These are phyloP conservation scores for Claviceps cyperi DNA, from an alignment of 2,329 filamentous ascomycete genomes.

Conservation along the genomic window DNA sequence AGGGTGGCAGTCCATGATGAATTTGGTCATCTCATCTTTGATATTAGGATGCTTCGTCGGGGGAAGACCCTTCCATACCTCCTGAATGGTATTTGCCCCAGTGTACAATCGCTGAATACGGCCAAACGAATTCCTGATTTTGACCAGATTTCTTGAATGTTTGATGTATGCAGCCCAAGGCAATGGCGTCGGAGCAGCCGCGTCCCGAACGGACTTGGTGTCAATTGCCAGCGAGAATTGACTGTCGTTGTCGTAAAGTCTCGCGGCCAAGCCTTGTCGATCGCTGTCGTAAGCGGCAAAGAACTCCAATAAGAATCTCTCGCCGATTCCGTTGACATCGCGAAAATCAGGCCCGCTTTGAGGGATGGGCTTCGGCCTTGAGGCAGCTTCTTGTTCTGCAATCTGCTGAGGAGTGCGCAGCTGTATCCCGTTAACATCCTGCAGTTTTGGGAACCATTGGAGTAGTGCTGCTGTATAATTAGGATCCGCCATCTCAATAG, in stretches of 20 bases:
- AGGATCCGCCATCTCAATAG: slow-evolving; percentile 46
- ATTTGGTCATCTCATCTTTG: slow-evolving; percentile 50
- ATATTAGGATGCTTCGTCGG: slow-evolving; percentile 62
- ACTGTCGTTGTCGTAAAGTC: slow-evolving; percentile 63
- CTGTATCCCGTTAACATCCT: slow-evolving; percentile 58
- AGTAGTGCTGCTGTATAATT: slow-evolving; percentile 54
- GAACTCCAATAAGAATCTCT: slow-evolving; percentile 62
- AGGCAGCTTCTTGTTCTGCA: slow-evolving; percentile 34
- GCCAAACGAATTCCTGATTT: slow-evolving; percentile 44
- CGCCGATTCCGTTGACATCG: slow-evolving; percentile 60
- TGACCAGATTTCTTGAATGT: slow-evolving; percentile 62
- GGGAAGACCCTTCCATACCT: slow-evolving; percentile 57
- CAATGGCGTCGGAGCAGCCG: slow-evolving; percentile 26
- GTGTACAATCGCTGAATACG: slow-evolving; percentile 51
- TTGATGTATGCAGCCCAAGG: slow-evolving; percentile 66
- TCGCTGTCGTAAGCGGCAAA: slow-evolving; percentile 61
- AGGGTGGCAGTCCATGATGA: slow-evolving; percentile 70
- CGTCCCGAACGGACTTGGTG: slow-evolving; percentile 37
- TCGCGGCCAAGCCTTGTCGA: slow-evolving; percentile 43
- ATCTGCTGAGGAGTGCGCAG: slow-evolving; percentile 61
- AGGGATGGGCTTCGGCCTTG: slow-evolving; percentile 43
- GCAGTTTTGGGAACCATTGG: slow-evolving; percentile 71
- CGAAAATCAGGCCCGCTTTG: slow-evolving; percentile 53
- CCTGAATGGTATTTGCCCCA: slow-evolving; percentile 49
- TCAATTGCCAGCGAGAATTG: slow-evolving; percentile 66